These are phyloP conservation scores for Vigna radiata DNA, from an alignment of 306 rosid genomes.

Conservation along the genomic window DNA sequence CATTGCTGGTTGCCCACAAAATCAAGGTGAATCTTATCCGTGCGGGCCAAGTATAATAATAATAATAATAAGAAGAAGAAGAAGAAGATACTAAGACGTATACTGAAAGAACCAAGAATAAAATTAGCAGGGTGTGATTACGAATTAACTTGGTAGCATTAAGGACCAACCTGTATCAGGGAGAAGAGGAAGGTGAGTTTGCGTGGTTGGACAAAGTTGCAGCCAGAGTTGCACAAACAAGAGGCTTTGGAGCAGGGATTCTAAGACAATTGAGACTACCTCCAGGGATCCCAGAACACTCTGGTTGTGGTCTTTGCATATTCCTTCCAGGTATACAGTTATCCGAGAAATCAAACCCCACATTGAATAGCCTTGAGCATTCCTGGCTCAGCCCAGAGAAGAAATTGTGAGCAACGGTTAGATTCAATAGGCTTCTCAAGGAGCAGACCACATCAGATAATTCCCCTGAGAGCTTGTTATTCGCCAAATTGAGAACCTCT, in stretches of 20 bases:
- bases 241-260: slow-evolving; percentile 72
- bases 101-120: slow-evolving; percentile 40
- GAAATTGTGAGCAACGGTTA: slow-evolving; percentile 84
- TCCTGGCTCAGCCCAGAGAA: slow-evolving; percentile 80
- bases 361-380: slow-evolving; percentile 62
- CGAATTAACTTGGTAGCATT: slow-evolving; percentile 38
- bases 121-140: slow-evolving; percentile 34
- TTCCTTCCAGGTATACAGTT: slow-evolving; percentile 85
- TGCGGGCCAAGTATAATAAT: slow-evolving; percentile 23
- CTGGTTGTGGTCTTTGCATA: slow-evolving; percentile 85
- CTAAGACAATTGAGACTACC: slow-evolving; percentile 77
- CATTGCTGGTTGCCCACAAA: slow-evolving; percentile 18
- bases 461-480: slow-evolving; percentile 86
- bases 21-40: slow-evolving; percentile 32
- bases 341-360: slow-evolving; percentile 80
- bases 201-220: slow-evolving; percentile 3
- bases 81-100: slow-evolving; percentile 23
- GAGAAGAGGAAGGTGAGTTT: slow-evolving; percentile 47
- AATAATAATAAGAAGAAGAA: background rate
- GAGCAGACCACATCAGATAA: slow-evolving; percentile 77
- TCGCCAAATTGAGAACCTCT: slow-evolving; percentile 79
- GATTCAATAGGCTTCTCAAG: slow-evolving; percentile 61
- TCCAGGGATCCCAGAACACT: slow-evolving; percentile 81
- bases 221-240: slow-evolving; percentile 61
- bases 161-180: slow-evolving; percentile 53